These are phyloP conservation scores for Astragalus glycyphyllos DNA, from an alignment of 306 rosid genomes.

Conservation along the genomic window DNA sequence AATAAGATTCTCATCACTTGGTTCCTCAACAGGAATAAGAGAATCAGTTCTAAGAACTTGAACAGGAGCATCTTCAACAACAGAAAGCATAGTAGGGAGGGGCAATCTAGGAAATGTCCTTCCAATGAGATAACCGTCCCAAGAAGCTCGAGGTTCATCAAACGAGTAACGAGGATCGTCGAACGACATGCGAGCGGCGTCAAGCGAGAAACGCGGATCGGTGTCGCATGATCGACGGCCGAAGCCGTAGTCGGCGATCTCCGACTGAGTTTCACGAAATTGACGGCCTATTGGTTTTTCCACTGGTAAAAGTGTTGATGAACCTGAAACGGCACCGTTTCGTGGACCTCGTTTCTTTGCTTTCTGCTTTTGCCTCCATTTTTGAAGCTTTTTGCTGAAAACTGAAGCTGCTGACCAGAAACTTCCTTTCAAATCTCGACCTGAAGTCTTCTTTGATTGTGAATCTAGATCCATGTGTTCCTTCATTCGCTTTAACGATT, in stretches of 20 bases:
- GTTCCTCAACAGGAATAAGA: slow-evolving; percentile 84
- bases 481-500: slow-evolving; percentile 77
- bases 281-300: slow-evolving; percentile 95
- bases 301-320: slow-evolving; percentile 78
- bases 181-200: slow-evolving; percentile 67
- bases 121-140: slow-evolving; percentile 89
- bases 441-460: slow-evolving; percentile 70
- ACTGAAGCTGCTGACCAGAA: slow-evolving; percentile 99
- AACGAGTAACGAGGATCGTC: slow-evolving; percentile 92
- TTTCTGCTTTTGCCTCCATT: slow-evolving; percentile 99
- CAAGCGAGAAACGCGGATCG: slow-evolving; percentile 94
- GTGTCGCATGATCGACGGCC: slow-evolving; percentile 98
- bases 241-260: slow-evolving; percentile 97
- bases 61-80: slow-evolving; percentile 93
- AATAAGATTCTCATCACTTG: slow-evolving; percentile 46
- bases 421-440: slow-evolving; percentile 89
- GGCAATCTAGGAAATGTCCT: slow-evolving; percentile 81
- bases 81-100: slow-evolving; percentile 91
- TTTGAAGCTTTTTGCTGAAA: slow-evolving; percentile 94
- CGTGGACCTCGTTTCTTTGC: slow-evolving; percentile 78
- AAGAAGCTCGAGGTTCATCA: slow-evolving; percentile 95
- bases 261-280: slow-evolving; percentile 97
- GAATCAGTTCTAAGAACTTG: slow-evolving; percentile 69
- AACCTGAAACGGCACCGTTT: slow-evolving; percentile 59
- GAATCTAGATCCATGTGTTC: slow-evolving; percentile 95